A percentile compares a stretch with the other conserved stretches of the same genome.
Conservation (phyloP, 768 basidiomycete genomes). For the Gyrodon lividus region DNA sequence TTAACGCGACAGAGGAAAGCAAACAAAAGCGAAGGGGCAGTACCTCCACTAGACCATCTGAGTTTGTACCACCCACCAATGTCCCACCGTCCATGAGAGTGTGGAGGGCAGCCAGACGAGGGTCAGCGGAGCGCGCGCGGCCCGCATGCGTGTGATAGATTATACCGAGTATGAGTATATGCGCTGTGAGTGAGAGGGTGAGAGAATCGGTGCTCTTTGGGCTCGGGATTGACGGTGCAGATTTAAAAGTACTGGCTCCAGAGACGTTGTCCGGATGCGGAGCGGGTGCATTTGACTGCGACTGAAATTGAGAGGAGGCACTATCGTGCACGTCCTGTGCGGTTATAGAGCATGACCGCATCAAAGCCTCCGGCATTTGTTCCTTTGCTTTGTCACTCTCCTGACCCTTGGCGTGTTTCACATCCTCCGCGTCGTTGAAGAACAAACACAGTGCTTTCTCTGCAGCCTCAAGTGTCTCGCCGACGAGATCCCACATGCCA, state of each 20-base stretch:
- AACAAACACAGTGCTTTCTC: slow-evolving; percentile 51
- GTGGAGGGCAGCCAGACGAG: slow-evolving; percentile 58
- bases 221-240: not conserved
- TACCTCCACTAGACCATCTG: slow-evolving; percentile 41
- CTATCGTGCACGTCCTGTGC: slow-evolving; percentile 26
- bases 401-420: not conserved
- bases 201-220: slow-evolving; percentile 30
- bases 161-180: slow-evolving; percentile 61
- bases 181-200: slow-evolving; percentile 46
- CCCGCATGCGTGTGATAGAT: slow-evolving; percentile 64
- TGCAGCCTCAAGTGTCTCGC: slow-evolving; percentile 44
- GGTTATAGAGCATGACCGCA: slow-evolving; percentile 32
- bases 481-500: slow-evolving; percentile 53
- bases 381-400: slow-evolving; percentile 11
- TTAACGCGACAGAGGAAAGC: slow-evolving; percentile 24
- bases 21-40: not conserved
- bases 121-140: slow-evolving; percentile 43
- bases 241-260: slow-evolving; percentile 3
- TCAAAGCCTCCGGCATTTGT: slow-evolving; percentile 11
- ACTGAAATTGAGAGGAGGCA: slow-evolving; percentile 22
- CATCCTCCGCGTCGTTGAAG: slow-evolving; percentile 17
- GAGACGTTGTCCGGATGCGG: not conserved
- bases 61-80: slow-evolving; percentile 34
- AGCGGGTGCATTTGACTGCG: slow-evolving; percentile 11
- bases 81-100: slow-evolving; percentile 63